These are phyloP conservation scores for Pseudogymnoascus pannorum DNA, from an alignment of 2,329 filamentous ascomycete genomes.

Conservation along the genomic window DNA sequence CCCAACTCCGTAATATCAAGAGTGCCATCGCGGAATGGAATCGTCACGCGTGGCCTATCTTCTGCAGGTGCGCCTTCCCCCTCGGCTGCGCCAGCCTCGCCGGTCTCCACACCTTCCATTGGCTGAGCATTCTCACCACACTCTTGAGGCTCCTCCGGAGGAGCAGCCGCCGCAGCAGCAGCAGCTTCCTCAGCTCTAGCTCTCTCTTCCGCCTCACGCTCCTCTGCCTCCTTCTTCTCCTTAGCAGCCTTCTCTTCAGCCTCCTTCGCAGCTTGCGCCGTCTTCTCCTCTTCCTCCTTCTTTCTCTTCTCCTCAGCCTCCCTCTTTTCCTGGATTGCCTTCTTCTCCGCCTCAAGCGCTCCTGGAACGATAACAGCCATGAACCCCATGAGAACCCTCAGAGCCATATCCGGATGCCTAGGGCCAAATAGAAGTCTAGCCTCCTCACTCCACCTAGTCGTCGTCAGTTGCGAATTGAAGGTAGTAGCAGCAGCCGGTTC, in stretches of 20 bases:
- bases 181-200: slow-evolving; percentile 51
- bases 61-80: slow-evolving; percentile 37
- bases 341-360: slow-evolving; percentile 74
- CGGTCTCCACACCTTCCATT: slow-evolving; percentile 66
- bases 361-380: slow-evolving; percentile 70
- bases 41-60: slow-evolving; percentile 60
- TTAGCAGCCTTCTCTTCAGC: slow-evolving; percentile 59
- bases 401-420: slow-evolving; percentile 59
- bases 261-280: slow-evolving; percentile 63
- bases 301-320: slow-evolving; percentile 53
- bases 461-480: slow-evolving; percentile 66
- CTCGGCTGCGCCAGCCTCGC: slow-evolving; percentile 27
- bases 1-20: slow-evolving; percentile 91
- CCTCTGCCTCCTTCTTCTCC: slow-evolving; percentile 65
- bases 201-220: slow-evolving; percentile 64
- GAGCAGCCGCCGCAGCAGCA: slow-evolving; percentile 42
- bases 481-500: slow-evolving; percentile 27
- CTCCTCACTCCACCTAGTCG: slow-evolving; percentile 80
- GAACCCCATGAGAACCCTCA: slow-evolving; percentile 61
- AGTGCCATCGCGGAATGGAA: slow-evolving; percentile 76
- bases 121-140: slow-evolving; percentile 32
- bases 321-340: slow-evolving; percentile 51
- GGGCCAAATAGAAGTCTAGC: slow-evolving; percentile 76
- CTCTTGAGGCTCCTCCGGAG: slow-evolving; percentile 31
- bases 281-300: slow-evolving; percentile 58